These are phyloP conservation scores for Ceratocystis huliohia DNA, from an alignment of 2,329 filamentous ascomycete genomes.

Conservation along the genomic window DNA sequence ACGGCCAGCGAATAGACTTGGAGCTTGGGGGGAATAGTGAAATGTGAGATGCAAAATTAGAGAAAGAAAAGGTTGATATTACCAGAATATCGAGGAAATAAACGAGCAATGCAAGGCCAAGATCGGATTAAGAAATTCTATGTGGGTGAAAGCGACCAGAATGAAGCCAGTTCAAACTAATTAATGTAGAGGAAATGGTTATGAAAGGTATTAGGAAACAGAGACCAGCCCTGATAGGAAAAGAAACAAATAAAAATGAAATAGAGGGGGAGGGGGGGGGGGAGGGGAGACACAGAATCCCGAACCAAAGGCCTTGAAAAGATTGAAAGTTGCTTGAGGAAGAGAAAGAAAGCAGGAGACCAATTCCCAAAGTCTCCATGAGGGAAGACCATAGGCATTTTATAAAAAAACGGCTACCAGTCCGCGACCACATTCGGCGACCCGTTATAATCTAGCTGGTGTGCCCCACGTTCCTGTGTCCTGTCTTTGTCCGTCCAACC, in stretches of 20 bases:
- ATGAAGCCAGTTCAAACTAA: conserved; percentile 21
- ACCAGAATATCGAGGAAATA: conserved; percentile 17
- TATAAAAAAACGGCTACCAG: not conserved
- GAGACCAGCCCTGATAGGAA: conserved; percentile 43
- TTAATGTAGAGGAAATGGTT: conserved; percentile 22
- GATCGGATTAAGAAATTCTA: conserved; percentile 16
- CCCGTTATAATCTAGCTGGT: no score
- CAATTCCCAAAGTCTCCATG: conserved; percentile 19
- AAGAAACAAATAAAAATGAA: conserved; percentile 30
- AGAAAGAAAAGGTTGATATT: conserved; percentile 18
- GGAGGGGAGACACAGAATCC: conserved; percentile 35
- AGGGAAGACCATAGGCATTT: not conserved
- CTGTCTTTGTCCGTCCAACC: no score
- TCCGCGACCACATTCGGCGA: no score
- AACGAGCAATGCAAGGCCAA: conserved; percentile 17
- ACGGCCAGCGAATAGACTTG: conserved; percentile 19
- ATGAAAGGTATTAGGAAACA: conserved; percentile 26
- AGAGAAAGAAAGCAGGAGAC: conserved; percentile 33
- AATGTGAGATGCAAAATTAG: not conserved
- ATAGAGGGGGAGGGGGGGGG: conserved; percentile 29
- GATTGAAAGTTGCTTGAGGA: conserved; percentile 52
- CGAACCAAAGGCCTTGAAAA: conserved; percentile 38
- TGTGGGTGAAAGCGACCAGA: not conserved
- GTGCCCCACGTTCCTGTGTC: no score
- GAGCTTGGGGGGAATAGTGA: conserved; percentile 17